Conservation (phyloP, 495 filamentous ascomycete species). For the Tuber melanosporum region DNA sequence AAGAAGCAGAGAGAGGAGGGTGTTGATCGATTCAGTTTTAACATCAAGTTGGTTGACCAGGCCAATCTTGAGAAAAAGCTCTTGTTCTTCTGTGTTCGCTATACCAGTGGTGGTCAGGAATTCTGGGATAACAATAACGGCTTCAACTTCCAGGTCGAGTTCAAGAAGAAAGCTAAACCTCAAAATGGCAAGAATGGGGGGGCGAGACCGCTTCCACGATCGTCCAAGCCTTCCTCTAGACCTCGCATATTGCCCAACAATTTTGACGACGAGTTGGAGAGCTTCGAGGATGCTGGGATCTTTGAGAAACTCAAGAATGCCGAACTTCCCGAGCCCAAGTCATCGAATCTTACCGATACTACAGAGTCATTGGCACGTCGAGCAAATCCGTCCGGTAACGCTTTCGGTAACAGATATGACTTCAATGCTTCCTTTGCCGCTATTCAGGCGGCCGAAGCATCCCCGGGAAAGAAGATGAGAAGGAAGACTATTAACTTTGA, state of each 20-base stretch:
- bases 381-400: conserved; percentile 60
- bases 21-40: conserved; percentile 86
- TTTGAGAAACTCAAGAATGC: conserved; percentile 26
- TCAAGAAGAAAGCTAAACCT: conserved; percentile 64
- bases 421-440: conserved; percentile 85
- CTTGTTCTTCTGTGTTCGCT: conserved; percentile 84
- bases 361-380: conserved; percentile 50
- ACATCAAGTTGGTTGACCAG: conserved; percentile 83
- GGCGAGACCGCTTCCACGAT: conserved; percentile 48
- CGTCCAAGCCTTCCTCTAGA: conserved; percentile 47
- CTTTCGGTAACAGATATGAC: conserved; percentile 87
- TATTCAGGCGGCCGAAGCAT: conserved; percentile 60
- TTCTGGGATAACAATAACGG: conserved; percentile 90
- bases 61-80: conserved; percentile 86
- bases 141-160: conserved; percentile 87
- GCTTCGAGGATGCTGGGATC: conserved; percentile 45
- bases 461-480: conserved; percentile 47
- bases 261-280: conserved; percentile 63
- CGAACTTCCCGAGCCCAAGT: conserved; percentile 25
- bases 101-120: conserved; percentile 75
- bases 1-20: conserved; percentile 60
- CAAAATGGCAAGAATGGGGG: conserved; percentile 51
- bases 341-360: conserved; percentile 40
- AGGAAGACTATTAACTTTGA: conserved; percentile 50
- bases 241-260: conserved; percentile 59